Evolutionary conservation across 2,329 filamentous ascomycete genomes (phyloP), one percentile per base, ranked within the genome.

Genomic region (Lachnellula occidentalis): DNA sequence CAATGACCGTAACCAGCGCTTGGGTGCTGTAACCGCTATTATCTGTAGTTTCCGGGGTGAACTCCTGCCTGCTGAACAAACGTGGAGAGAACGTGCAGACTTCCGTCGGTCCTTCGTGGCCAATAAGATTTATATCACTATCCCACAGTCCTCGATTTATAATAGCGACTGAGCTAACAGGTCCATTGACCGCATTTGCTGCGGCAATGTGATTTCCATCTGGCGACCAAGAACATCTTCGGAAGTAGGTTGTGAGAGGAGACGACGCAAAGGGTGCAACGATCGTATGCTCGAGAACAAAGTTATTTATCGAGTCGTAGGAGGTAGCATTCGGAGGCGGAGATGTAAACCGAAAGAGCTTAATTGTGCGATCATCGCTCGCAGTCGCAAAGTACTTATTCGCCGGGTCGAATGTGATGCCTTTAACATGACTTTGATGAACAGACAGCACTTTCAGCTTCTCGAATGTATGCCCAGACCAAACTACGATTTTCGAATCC

Each of bases 381-480:
- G 95, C 92, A 0, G 95, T 99, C 15, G 95, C 94, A 72, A 99
- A 99, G 76, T 96, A 99, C 70, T 97, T 99, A 76, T 97, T 97
- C 42, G 94, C 94, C 0, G 94, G 94, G 69, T 99, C 94, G 68
- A 99, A 99, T 0, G 92, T 96, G 66, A 99, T 95, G 58, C 95
- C 94, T 71, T 99, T 99, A 74, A 99, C 94, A 70, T 97, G 95
- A 70, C 91, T 96, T 70, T 95, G 90, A 72, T 99, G 94, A 55
- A 92, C 87, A 2, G 91, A 85, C 5, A 99, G 76, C 3, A 90
- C 92, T 79, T 97, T 97, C 62, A 99, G 80, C 74, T 95, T 97
- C 74, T 99, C 94, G 64, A 99, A 99, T 0, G 92, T 97, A 72
- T 95, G 88, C 1, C 94, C 95, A 1, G 92, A 97, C 94, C 94